These are phyloP conservation scores for Cocos nucifera DNA, from an alignment of 176 grass and related monocot genomes.

Conservation along the genomic window DNA sequence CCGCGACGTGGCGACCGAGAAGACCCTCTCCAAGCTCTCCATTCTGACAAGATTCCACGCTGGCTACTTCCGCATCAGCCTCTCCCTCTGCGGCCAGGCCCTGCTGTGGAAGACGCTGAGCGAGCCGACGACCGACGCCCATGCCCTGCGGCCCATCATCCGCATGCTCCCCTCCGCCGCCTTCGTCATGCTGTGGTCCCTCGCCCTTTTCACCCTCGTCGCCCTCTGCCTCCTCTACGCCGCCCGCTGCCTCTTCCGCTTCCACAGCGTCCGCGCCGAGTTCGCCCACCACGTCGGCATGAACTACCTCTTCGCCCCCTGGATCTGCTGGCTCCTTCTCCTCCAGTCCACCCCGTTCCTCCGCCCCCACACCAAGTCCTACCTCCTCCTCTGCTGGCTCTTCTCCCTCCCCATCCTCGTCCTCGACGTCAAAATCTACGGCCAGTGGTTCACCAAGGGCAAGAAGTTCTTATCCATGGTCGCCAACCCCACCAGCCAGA, in stretches of 20 bases:
- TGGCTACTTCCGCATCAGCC: conserved; percentile 22
- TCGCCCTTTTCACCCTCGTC: conserved; percentile 4
- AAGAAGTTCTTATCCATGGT: conserved; percentile 72
- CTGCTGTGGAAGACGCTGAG: conserved; percentile 18
- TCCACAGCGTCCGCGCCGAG: conserved; percentile 60
- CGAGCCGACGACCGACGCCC: conserved; percentile 1
- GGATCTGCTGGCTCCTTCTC: conserved; percentile 85
- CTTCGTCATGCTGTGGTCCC: conserved; percentile 17
- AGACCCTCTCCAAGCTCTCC: neutral
- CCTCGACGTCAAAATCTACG: conserved; percentile 87
- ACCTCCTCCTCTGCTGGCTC: conserved; percentile 47
- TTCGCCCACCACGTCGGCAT: conserved; percentile 81
- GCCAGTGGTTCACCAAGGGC: conserved; percentile 87
- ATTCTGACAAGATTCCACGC: conserved; percentile 12
- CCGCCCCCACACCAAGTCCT: conserved; percentile 24
- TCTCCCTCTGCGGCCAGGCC: conserved; percentile 13
- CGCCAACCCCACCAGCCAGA: conserved; percentile 86
- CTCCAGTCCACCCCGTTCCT: conserved; percentile 59
- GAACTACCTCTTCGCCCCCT: conserved; percentile 96
- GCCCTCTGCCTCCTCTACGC: conserved; percentile 13
- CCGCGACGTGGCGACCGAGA: neutral
- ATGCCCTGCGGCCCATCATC: conserved; percentile 4
- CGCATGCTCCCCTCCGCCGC: conserved; percentile 4
- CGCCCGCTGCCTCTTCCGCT: conserved; percentile 13
- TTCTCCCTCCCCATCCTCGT: conserved; percentile 67